Base-by-base conservation (phyloP, 2,329 filamentous ascomycete genomes). In the Aspergillus nomiae region DNA sequence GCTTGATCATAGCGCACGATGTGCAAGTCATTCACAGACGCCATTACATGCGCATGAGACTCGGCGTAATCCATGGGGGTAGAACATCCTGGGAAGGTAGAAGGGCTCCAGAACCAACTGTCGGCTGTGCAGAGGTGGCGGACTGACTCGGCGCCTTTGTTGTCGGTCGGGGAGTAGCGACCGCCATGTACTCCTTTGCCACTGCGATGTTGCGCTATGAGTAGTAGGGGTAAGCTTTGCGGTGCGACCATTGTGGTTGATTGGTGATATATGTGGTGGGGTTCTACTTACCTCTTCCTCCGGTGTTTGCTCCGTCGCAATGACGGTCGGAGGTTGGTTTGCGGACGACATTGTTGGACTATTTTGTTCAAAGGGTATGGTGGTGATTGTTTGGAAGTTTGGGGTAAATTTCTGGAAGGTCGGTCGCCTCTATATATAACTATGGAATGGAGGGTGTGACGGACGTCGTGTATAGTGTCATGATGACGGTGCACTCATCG, bases 61-160 rank as follows among this genome's bases (percentile, higher is more conserved):
- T 76, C 71, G 24, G 76, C 76, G 60, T 78, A 80, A 60, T 78
- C 75, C 63, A 76, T 73, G 0, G 76, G 76, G 4, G 76, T 77
- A 28, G 73, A 66, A 67, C 71, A 76, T 51, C 69, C 74, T 3
- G 76, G 76, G 57, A 79, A 79, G 1, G 77, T 79, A 32, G 75
- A 74, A 8, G 76, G 76, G n/a, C 71, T 69, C 63, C 68, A 72
- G 69, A 78, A 79, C 63, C 70, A 73, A 59, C 67, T 68, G 65
- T 76, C 69, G 2, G 66, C 26, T 41, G 71, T 67, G 63, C 76
- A 78, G 12, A 79, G 71, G 59, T 79, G 75, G 21, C 67, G 46
- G 12, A 78, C 76, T 14, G 74, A 74, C 30, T 68, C 56, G 48
- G 70, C 68, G 24, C 76, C 74, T 59, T 71, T 73, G 67, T 78